phyloP scores from a whole-genome alignment of 306 rosid genomes.

The Castanopsis chinensis region DNA sequence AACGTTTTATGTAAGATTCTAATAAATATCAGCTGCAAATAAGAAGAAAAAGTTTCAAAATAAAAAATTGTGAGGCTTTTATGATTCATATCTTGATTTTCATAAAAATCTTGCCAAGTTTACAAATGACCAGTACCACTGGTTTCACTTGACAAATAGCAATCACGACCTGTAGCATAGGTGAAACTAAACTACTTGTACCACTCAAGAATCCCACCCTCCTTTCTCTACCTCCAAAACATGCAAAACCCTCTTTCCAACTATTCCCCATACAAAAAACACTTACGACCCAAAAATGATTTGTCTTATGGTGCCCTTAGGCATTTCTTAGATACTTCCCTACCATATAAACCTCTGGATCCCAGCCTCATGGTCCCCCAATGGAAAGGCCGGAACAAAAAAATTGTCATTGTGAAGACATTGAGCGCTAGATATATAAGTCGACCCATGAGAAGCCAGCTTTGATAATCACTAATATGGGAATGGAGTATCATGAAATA shows the following conservation, averaged over 20 bases:
- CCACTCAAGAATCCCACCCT: neutral
- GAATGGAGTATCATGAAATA: constrained; percentile 65
- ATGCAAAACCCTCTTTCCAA: no score
- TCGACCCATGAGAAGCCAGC: constrained; percentile 62
- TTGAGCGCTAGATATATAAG: constrained; percentile 47
- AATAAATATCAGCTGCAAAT: no score
- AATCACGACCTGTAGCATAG: no score
- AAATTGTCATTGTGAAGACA: constrained; percentile 66
- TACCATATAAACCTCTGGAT: constrained; percentile 91
- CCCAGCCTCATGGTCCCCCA: constrained; percentile 89
- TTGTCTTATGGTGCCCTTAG: neutral
- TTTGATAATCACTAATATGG: constrained; percentile 34
- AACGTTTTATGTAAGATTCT: no score
- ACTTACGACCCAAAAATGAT: neutral
- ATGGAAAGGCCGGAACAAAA: constrained; percentile 73
- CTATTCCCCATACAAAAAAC: neutral
- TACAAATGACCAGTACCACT: no score
- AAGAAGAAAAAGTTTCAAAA: no score
- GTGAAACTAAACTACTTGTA: no score
- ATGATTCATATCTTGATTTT: no score
- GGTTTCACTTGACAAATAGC: no score
- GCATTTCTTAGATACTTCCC: constrained; percentile 8
- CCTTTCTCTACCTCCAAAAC: neutral
- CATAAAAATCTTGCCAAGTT: no score
- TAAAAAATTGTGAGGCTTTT: no score